phyloP scores from a whole-genome alignment of 768 basidiomycete genomes.

The Tulasnella sp. region DNA sequence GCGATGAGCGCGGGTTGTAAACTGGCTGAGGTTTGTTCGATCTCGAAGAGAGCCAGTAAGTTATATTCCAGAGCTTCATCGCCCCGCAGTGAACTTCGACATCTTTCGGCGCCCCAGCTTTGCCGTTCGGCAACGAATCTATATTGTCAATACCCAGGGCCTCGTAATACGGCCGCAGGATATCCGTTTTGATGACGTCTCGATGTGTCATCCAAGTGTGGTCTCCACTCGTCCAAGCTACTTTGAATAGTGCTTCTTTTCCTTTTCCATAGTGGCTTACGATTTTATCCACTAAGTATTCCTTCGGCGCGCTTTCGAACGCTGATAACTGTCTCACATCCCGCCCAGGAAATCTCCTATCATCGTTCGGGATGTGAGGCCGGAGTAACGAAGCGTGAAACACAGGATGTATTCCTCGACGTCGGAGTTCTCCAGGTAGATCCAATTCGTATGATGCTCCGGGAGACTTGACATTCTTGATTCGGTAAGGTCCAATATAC shows the following conservation, averaged over 20 bases:
- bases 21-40: not conserved
- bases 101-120: not conserved
- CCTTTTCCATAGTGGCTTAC: slow-evolving; percentile 41
- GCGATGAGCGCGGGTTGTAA: too few relatives aligned
- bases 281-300: slow-evolving; percentile 43
- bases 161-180: slow-evolving; percentile 43
- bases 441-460: slow-evolving; percentile 40
- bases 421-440: slow-evolving; percentile 41
- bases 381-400: slow-evolving; percentile 47
- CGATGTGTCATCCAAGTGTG: slow-evolving; percentile 45
- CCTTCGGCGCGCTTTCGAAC: slow-evolving; percentile 39
- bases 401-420: slow-evolving; percentile 42
- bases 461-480: slow-evolving; percentile 33
- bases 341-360: slow-evolving; percentile 46
- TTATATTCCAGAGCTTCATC: not conserved
- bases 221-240: slow-evolving; percentile 46
- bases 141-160: slow-evolving; percentile 39
- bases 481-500: slow-evolving; percentile 49
- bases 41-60: not conserved
- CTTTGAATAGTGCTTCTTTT: slow-evolving; percentile 43
- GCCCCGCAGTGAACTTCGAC: not conserved
- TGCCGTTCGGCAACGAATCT: not conserved
- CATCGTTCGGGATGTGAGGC: slow-evolving; percentile 46
- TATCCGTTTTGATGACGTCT: slow-evolving; percentile 39
- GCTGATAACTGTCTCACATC: slow-evolving; percentile 39